phyloP scores from a whole-genome alignment of 2,329 filamentous ascomycete species.

The Coniochaeta hoffmannii region DNA sequence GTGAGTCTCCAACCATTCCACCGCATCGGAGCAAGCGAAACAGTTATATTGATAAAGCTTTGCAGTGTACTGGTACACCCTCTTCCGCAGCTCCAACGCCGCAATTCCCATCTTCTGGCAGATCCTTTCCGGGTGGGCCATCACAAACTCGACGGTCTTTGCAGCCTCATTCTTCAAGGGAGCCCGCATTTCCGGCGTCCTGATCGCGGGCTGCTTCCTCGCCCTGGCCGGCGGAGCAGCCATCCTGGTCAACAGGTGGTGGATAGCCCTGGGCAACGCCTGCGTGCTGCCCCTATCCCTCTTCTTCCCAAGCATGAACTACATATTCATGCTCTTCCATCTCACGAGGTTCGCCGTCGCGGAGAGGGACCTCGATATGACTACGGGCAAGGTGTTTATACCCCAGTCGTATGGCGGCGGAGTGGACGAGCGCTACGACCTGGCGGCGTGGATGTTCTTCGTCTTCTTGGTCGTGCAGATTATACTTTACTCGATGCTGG shows the following conservation, averaged over 20 bases:
- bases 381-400: neutral
- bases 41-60: neutral
- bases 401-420: slow-evolving; percentile 3
- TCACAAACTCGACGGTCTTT: slow-evolving; percentile 62
- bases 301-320: slow-evolving; percentile 24
- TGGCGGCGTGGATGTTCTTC: slow-evolving; percentile 21
- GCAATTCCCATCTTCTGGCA: slow-evolving; percentile 33
- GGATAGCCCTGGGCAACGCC: slow-evolving; percentile 1
- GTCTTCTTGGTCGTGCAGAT: slow-evolving; percentile 24
- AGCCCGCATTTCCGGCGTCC: slow-evolving; percentile 11
- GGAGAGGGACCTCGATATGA: slow-evolving; percentile 12
- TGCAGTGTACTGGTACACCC: slow-evolving; percentile 20
- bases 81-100: slow-evolving; percentile 20
- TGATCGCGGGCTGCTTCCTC: slow-evolving; percentile 7
- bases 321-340: slow-evolving; percentile 21
- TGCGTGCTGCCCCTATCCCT: slow-evolving; percentile 16
- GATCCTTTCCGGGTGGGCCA: slow-evolving; percentile 37
- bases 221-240: slow-evolving; percentile 10
- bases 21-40: neutral
- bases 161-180: slow-evolving; percentile 27
- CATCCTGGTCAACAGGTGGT: slow-evolving; percentile 6
- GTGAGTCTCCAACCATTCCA: slow-evolving; percentile 5
- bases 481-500: slow-evolving; percentile 22
- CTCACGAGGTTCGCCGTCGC: slow-evolving; percentile 17
- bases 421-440: slow-evolving; percentile 9